Evolutionary conservation across 495 filamentous ascomycete genomes (phyloP).

Genomic region (Sporormia fimetaria): DNA sequence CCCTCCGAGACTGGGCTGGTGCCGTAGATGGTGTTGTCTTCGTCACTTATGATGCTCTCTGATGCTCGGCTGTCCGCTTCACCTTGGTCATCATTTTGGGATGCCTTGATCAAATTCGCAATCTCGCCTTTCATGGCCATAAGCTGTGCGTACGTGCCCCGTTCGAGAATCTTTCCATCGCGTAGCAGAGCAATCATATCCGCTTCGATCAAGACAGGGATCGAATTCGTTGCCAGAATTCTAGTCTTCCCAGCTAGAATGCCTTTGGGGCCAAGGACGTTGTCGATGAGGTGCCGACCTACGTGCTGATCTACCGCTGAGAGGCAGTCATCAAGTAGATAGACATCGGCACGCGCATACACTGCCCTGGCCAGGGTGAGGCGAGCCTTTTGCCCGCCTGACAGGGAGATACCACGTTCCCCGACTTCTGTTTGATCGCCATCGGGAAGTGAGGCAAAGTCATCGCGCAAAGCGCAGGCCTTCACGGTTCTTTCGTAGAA

Average conservation of each 20-base stretch:
- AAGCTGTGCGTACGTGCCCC: conserved; percentile 78
- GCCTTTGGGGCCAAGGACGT: conserved; percentile 77
- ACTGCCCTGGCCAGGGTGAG: conserved; percentile 92
- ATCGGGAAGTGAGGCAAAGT: conserved; percentile 87
- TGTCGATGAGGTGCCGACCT: conserved; percentile 84
- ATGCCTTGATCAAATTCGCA: conserved; percentile 69
- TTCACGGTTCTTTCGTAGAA: conserved; percentile 94
- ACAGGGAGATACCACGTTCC: conserved; percentile 92
- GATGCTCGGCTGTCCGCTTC: conserved; percentile 40
- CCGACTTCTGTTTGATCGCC: conserved; percentile 95
- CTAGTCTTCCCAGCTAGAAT: conserved; percentile 78
- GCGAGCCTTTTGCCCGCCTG: conserved; percentile 92
- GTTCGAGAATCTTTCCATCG: conserved; percentile 74
- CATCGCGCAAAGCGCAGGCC: conserved; percentile 83
- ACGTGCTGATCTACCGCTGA: conserved; percentile 98
- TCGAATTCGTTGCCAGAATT: conserved; percentile 91
- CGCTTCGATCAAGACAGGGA: conserved; percentile 77
- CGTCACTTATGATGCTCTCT: conserved; percentile 41
- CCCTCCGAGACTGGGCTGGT: conserved; percentile 34
- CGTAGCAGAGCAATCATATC: conserved; percentile 76
- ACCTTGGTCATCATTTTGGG: conserved; percentile 50
- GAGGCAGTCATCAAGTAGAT: conserved; percentile 84
- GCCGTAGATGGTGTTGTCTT: conserved; percentile 45
- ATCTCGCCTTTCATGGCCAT: conserved; percentile 91
- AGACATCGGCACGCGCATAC: conserved; percentile 94